Conservation (phyloP, 306 rosid genomes). For the Rosa rugosa region DNA sequence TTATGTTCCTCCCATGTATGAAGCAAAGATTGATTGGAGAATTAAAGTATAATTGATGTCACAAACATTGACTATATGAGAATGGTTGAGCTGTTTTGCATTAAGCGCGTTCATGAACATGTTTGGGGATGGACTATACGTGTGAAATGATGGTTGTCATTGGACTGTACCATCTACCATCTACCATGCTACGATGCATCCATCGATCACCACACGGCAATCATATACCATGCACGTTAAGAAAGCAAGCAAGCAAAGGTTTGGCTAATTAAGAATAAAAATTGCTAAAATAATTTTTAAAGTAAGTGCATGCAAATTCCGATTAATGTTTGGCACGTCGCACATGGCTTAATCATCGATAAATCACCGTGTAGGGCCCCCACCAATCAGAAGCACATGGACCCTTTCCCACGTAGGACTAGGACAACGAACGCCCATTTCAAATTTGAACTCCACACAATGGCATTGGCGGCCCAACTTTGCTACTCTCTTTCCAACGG, state of each 20-base stretch:
- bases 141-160: not conserved
- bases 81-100: not conserved
- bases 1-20: not conserved
- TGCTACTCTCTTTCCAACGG: not conserved
- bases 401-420: not conserved
- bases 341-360: not conserved
- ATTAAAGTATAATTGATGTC: not conserved
- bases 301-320: not conserved
- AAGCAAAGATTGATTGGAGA: not conserved
- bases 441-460: not conserved
- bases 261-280: not conserved
- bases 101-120: not conserved
- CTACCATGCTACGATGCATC: not conserved
- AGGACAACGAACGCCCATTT: not conserved
- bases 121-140: not conserved
- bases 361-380: not conserved
- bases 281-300: not conserved
- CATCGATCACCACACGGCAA: not conserved
- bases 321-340: slow-evolving; percentile 29
- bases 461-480: not conserved
- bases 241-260: not conserved
- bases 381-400: not conserved
- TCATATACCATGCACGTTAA: not conserved
- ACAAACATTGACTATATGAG: not conserved
- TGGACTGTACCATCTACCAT: not conserved